These are phyloP conservation scores for Phalaenopsis hybrid DNA, from an alignment of 116 monocot genomes.

Conservation along the genomic window DNA sequence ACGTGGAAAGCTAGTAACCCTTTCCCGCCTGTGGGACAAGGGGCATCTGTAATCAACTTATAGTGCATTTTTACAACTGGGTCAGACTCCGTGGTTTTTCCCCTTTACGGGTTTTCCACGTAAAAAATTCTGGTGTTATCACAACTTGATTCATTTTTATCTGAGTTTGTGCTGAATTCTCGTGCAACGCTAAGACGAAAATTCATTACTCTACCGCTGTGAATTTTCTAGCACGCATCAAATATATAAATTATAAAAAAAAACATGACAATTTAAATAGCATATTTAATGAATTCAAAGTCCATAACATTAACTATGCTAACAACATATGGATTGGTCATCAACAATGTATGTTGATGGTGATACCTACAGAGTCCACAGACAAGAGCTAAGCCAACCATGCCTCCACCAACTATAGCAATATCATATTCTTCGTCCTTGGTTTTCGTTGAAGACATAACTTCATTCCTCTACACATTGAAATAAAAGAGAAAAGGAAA, in stretches of 20 bases:
- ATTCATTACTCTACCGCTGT: no score
- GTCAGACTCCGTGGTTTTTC: no score
- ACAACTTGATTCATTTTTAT: no score
- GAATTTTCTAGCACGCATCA: neutral
- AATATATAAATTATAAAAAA: neutral
- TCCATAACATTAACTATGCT: neutral
- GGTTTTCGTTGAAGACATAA: conserved; percentile 12
- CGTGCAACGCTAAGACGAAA: no score
- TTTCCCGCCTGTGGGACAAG: no score
- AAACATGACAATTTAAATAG: neutral
- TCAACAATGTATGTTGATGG: neutral
- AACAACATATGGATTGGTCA: neutral
- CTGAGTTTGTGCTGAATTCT: no score
- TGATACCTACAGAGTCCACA: conserved; percentile 81
- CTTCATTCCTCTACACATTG: conserved; percentile 1
- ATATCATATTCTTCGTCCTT: conserved; percentile 42
- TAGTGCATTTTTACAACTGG: no score
- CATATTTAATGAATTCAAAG: neutral
- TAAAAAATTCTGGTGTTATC: no score
- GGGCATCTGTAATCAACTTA: no score
- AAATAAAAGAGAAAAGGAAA: neutral
- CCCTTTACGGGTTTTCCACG: no score
- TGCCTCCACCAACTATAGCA: conserved; percentile 94
- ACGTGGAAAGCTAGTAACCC: no score
- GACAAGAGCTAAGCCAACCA: conserved; percentile 93